Conservation (phyloP, 495 filamentous ascomycete genomes). For the Rostrohypoxylon terebratum region DNA sequence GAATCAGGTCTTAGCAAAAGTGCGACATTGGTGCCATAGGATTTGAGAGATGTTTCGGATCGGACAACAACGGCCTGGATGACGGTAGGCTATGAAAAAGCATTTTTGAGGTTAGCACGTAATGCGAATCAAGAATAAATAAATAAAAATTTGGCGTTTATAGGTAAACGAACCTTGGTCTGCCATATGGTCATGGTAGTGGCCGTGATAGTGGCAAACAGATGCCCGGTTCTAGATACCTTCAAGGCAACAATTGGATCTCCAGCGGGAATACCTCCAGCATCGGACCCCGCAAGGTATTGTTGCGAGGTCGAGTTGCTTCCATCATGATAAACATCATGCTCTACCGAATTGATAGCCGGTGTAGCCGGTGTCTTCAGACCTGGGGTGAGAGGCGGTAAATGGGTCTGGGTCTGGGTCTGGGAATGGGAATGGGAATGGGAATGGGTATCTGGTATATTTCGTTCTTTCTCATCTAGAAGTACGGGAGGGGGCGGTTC, state of each 20-base stretch:
- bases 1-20: constrained; percentile 92
- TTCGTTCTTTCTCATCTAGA: constrained; percentile 45
- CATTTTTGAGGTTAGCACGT: constrained; percentile 39
- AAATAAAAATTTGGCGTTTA: not conserved
- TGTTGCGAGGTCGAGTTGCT: constrained; percentile 32
- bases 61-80: constrained; percentile 87
- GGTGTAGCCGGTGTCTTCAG: constrained; percentile 64
- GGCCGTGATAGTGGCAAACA: constrained; percentile 89
- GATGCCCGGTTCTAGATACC: constrained; percentile 81
- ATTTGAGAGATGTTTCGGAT: constrained; percentile 78
- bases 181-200: constrained; percentile 93
- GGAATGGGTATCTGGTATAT: constrained; percentile 30
- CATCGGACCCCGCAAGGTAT: constrained; percentile 39
- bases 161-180: constrained; percentile 77
- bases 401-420: no score
- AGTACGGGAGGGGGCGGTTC: constrained; percentile 47
- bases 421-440: constrained; percentile 2
- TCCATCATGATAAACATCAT: constrained; percentile 55
- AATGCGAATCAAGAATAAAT: constrained; percentile 16
- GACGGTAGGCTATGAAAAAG: constrained; percentile 76
- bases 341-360: constrained; percentile 64
- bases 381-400: constrained; percentile 54
- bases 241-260: constrained; percentile 78
- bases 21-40: constrained; percentile 86
- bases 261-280: constrained; percentile 51